A percentile compares a stretch with the other conserved stretches of the same genome.
Conservation (phyloP, 2,329 filamentous ascomycete genomes). For the Elsinoe ampelina region DNA sequence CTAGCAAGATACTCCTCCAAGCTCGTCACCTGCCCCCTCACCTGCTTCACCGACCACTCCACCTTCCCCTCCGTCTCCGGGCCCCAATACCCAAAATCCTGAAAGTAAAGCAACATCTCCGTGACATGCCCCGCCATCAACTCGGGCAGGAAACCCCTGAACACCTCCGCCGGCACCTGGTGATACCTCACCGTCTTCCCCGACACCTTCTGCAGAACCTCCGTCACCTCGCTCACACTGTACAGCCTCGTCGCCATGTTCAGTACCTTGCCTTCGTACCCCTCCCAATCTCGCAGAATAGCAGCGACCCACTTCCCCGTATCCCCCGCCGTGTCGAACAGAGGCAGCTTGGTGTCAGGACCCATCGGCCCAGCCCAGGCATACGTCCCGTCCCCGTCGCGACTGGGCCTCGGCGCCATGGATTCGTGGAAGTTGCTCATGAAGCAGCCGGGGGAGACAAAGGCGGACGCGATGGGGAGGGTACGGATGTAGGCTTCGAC, state of each 20-base stretch:
- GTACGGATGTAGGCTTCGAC: constrained; percentile 27
- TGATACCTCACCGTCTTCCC: constrained; percentile 22
- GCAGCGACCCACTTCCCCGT: constrained; percentile 20
- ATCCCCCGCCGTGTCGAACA: constrained; percentile 22
- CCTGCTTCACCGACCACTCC: constrained; percentile 24
- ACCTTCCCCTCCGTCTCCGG: constrained; percentile 26
- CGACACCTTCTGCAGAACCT: constrained; percentile 17
- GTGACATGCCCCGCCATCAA: constrained; percentile 21
- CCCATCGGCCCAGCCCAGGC: constrained; percentile 21
- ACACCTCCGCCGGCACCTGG: constrained; percentile 21
- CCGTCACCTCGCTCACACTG: constrained; percentile 23
- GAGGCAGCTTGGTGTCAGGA: constrained; percentile 21
- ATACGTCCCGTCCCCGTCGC: constrained; percentile 17
- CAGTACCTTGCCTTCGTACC: constrained; percentile 21
- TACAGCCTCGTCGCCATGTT: constrained; percentile 23
- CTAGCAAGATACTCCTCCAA: constrained; percentile 28
- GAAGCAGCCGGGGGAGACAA: constrained; percentile 22
- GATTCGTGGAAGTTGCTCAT: constrained; percentile 17
- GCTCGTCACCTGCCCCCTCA: constrained; percentile 26
- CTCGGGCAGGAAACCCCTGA: constrained; percentile 20
- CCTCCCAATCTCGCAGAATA: constrained; percentile 20
- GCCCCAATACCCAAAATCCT: constrained; percentile 32
- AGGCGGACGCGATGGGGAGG: constrained; percentile 21
- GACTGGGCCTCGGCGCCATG: constrained; percentile 13
- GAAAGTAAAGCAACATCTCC: constrained; percentile 22